Evolutionary conservation across 768 basidiomycete genomes (phyloP).

Genomic region (Tylopilus subfusipes): DNA sequence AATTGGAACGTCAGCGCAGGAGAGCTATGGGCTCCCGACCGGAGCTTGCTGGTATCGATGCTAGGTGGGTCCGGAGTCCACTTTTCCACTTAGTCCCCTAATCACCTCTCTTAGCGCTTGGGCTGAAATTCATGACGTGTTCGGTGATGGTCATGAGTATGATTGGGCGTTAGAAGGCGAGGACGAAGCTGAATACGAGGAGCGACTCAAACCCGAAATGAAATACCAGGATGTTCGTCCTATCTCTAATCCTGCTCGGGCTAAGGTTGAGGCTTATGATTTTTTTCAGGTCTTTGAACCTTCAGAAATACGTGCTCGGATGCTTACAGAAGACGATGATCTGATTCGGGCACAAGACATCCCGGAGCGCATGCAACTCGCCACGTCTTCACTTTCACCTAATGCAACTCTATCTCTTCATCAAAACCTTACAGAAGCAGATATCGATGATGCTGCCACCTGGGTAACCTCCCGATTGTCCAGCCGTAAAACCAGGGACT

Average conservation of each 20-base stretch:
- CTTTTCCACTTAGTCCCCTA: slow-evolving; percentile 1
- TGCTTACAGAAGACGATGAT: slow-evolving; percentile 92
- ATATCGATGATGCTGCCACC: slow-evolving; percentile 75
- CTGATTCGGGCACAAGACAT: slow-evolving; percentile 85
- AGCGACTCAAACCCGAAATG: slow-evolving; percentile 64
- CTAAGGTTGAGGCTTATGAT: slow-evolving; percentile 4
- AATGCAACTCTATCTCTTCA: slow-evolving; percentile 59
- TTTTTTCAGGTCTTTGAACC: slow-evolving; percentile 88
- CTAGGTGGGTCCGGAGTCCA: slow-evolving; percentile 53
- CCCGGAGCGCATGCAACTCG: slow-evolving; percentile 94
- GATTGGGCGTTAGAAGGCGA: slow-evolving; percentile 91
- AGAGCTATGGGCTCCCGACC: slow-evolving; percentile 63
- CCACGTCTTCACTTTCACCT: slow-evolving; percentile 75
- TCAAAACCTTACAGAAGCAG: slow-evolving; percentile 62
- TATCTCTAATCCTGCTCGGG: slow-evolving; percentile 3
- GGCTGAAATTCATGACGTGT: slow-evolving; percentile 95
- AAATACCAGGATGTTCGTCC: slow-evolving; percentile 74
- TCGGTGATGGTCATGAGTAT: slow-evolving; percentile 95
- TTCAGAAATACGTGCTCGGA: slow-evolving; percentile 84
- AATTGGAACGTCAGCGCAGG: slow-evolving; percentile 61
- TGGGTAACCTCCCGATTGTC: slow-evolving; percentile 87
- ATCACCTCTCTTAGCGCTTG: slow-evolving; percentile 61
- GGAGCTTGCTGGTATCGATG: slow-evolving; percentile 76
- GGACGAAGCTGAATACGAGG: slow-evolving; percentile 48
- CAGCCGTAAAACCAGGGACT: slow-evolving; percentile 64